These are phyloP conservation scores for Discostella stelligeroides DNA, from an alignment of 108 stramenopile genomes.

Conservation along the genomic window DNA sequence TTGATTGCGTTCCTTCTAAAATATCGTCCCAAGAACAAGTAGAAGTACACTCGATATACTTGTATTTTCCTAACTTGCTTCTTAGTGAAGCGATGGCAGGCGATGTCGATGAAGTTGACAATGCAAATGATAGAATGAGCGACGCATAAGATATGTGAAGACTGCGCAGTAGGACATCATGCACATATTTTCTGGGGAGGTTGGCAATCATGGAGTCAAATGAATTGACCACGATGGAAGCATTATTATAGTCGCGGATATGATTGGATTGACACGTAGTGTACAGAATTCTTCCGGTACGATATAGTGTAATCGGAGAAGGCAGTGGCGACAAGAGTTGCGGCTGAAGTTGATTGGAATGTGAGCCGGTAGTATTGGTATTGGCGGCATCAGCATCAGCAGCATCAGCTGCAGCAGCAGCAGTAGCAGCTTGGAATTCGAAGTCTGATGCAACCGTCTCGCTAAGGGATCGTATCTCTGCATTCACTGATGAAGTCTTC, in stretches of 20 bases:
- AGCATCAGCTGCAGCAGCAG: too few relatives aligned
- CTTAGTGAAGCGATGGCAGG: constrained; percentile 6
- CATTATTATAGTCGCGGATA: not conserved
- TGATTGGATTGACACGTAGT: constrained; percentile 1
- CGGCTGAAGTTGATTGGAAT: not conserved
- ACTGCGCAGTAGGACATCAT: constrained; percentile 16
- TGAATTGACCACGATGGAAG: not conserved
- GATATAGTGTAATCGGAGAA: constrained; percentile 38
- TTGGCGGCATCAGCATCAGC: too few relatives aligned
- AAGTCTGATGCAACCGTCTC: constrained; percentile 9
- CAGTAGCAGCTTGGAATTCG: not conserved
- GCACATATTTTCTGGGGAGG: constrained; percentile 24
- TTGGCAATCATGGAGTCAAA: constrained; percentile 28
- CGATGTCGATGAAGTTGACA: constrained; percentile 8
- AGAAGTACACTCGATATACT: not conserved
- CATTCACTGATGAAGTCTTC: not conserved
- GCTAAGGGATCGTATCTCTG: constrained; percentile 11
- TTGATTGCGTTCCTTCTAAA: constrained; percentile 33
- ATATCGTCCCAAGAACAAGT: constrained; percentile 28
- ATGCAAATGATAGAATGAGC: constrained; percentile 31
- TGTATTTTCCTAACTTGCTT: constrained; percentile 7
- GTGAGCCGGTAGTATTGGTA: too few relatives aligned
- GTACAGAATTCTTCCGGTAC: constrained; percentile 49
- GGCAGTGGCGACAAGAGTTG: constrained; percentile 22
- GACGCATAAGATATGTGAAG: constrained; percentile 32